Evolutionary conservation across 441 rosid genomes (phyloP).

Genomic region (Dalechampia spathulata): DNA sequence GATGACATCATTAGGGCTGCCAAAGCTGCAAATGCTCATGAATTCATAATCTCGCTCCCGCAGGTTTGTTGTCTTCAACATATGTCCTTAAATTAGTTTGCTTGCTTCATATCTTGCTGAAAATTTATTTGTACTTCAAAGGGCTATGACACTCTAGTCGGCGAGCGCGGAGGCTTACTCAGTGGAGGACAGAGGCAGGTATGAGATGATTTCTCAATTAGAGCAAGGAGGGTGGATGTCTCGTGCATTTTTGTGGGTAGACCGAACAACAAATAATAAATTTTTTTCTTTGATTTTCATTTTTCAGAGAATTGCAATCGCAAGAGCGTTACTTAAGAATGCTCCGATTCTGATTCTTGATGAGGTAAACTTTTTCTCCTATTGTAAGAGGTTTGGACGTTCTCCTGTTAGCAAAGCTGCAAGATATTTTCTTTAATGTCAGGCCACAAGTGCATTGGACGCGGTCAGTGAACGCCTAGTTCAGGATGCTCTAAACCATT

Average conservation of each 20-base stretch:
- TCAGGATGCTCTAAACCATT: slow-evolving; percentile 73
- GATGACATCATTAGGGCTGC: slow-evolving; percentile 87
- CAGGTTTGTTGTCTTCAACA: slow-evolving; percentile 38
- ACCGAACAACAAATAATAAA: slow-evolving; percentile 7
- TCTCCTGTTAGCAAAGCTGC: background rate
- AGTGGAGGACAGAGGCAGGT: slow-evolving; percentile 99
- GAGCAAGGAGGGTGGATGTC: background rate
- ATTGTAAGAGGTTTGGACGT: background rate
- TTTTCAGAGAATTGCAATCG: slow-evolving; percentile 84
- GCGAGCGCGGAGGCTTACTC: slow-evolving; percentile 88
- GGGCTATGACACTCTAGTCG: slow-evolving; percentile 93
- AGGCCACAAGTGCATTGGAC: slow-evolving; percentile 95
- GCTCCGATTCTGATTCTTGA: slow-evolving; percentile 83
- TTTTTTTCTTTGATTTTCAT: slow-evolving; percentile 9
- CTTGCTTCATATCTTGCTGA: slow-evolving; percentile 14
- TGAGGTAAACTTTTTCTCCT: slow-evolving; percentile 55
- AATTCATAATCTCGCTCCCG: slow-evolving; percentile 86
- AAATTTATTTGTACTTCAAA: slow-evolving; percentile 24
- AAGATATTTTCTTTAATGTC: slow-evolving; percentile 14
- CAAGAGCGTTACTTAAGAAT: slow-evolving; percentile 77
- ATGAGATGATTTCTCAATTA: slow-evolving; percentile 2
- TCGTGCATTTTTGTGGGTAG: slow-evolving; percentile 1
- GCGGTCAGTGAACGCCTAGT: slow-evolving; percentile 81
- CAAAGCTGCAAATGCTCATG: slow-evolving; percentile 96
- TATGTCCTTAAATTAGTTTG: slow-evolving; percentile 11